phyloP scores from a whole-genome alignment of 345 rosid species.

The Gossypium ekmanianum region DNA sequence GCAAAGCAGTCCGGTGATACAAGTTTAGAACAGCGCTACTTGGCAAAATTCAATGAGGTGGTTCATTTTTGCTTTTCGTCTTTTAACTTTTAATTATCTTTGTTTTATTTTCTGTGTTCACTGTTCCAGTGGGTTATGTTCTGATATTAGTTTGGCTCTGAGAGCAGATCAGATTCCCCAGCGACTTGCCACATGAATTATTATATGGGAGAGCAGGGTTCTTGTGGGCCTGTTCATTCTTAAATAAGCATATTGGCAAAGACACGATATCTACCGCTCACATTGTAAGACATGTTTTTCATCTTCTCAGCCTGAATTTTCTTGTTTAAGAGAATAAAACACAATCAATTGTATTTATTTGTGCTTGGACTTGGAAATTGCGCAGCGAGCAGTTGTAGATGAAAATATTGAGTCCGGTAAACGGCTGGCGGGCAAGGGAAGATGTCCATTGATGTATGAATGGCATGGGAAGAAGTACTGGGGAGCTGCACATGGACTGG shows the following conservation, averaged over 20 bases:
- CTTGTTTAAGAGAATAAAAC: neutral
- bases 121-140: neutral
- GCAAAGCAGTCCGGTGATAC: constrained; percentile 58
- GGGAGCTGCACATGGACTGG: constrained; percentile 79
- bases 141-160: neutral
- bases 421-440: constrained; percentile 33
- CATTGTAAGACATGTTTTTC: constrained; percentile 29
- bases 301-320: neutral
- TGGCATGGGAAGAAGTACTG: constrained; percentile 75
- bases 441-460: constrained; percentile 66
- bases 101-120: neutral
- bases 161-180: constrained; percentile 47
- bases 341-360: constrained; percentile 1
- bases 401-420: constrained; percentile 56
- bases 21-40: constrained; percentile 36
- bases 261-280: constrained; percentile 38
- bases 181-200: constrained; percentile 51
- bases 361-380: constrained; percentile 20
- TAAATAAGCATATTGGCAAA: constrained; percentile 54
- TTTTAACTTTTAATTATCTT: neutral
- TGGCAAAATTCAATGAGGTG: constrained; percentile 50
- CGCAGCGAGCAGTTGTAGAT: constrained; percentile 49
- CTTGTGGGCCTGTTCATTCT: constrained; percentile 64
- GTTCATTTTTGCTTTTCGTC: neutral
- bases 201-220: constrained; percentile 63